Base-by-base conservation (phyloP, 1,284 basidiomycete genomes). In the Cutaneotrichosporon mucoides region DNA sequence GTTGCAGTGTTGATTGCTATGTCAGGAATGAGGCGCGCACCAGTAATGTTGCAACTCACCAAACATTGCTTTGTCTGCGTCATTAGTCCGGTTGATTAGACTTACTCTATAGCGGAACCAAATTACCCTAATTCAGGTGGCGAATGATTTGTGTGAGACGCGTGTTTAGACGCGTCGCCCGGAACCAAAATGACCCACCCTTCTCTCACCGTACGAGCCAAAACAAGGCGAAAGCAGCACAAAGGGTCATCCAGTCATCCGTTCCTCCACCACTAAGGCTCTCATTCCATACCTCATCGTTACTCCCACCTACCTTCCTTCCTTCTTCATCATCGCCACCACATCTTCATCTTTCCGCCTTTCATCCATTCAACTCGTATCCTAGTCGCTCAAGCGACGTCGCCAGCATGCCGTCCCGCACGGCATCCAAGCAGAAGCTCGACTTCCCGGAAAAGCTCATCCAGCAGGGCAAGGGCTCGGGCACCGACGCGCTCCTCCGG, bases 371-470 rank as follows among this genome's bases (percentile, higher is more conserved):
- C 24, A 24, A 24, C 24, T 24, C 24, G 24, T 24, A 24, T 24
- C 24, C 24, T 16, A 10, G 41, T 33, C 55, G 35, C 12, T 50
- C 57, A 33, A 24, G 38, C 48, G 47, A 35, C 51, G 16, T 12
- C 52, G 33, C 53, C 55, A 59, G 54, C 47, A 66, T 64, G 67
- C 44, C 64, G 43, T 41, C 51, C 36, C 55, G 57, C 50, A 45
- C 60, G 37, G 53, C 59, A n/a, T 50, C 44, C 37, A 59, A 64
- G 55, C 58, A 62, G 43, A 76, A 73, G 58, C 86, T 94, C 67
- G 79, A 81, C 16, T 92, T 92, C 73, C 82, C 82, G 70, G 91
- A 92, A 64, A 89, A 90, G 75, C 83, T 94, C 52, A 77, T 86
- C 41, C 73, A 73, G 57, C 55, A 60, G 6, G 73, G 73, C 13